Conservation (phyloP, 2,329 filamentous ascomycete species). For the Atkinsonella hypoxylon region DNA sequence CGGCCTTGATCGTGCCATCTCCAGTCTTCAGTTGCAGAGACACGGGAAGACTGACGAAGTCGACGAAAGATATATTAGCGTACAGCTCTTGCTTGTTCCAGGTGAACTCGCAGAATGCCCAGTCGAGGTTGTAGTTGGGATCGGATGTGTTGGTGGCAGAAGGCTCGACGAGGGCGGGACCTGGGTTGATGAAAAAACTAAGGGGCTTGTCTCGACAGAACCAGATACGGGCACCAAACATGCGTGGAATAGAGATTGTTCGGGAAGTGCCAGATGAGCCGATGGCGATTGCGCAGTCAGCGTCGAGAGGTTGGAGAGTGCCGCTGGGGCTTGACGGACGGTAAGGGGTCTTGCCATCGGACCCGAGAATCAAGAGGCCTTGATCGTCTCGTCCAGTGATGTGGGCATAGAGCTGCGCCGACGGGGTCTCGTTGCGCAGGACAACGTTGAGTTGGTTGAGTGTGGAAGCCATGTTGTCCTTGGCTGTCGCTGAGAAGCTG, state of each 20-base stretch:
- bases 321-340: slow-evolving; percentile 47
- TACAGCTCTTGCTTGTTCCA: slow-evolving; percentile 50
- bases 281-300: slow-evolving; percentile 51
- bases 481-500: no score
- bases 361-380: slow-evolving; percentile 47
- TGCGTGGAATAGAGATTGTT: slow-evolving; percentile 53
- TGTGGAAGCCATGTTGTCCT: slow-evolving; percentile 5
- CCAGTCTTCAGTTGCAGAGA: slow-evolving; percentile 40
- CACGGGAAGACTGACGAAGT: slow-evolving; percentile 60
- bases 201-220: slow-evolving; percentile 50
- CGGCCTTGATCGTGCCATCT: slow-evolving; percentile 30
- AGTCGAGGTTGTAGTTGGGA: slow-evolving; percentile 47
- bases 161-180: slow-evolving; percentile 62
- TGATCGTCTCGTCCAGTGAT: slow-evolving; percentile 53
- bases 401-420: slow-evolving; percentile 48
- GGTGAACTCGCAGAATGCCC: slow-evolving; percentile 61
- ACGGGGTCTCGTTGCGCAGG: slow-evolving; percentile 53
- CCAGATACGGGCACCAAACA: slow-evolving; percentile 63
- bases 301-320: slow-evolving; percentile 37
- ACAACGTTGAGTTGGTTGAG: slow-evolving; percentile 41
- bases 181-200: slow-evolving; percentile 59
- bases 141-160: slow-evolving; percentile 55
- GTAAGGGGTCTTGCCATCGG: slow-evolving; percentile 55
- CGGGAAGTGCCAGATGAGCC: slow-evolving; percentile 47
- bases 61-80: slow-evolving; percentile 62